Percentiles rank a stretch among this genome's conserved stretches.
These are phyloP conservation scores for Apiospora aurea DNA, from an alignment of 2,329 filamentous ascomycete species.

Conservation along the genomic window DNA sequence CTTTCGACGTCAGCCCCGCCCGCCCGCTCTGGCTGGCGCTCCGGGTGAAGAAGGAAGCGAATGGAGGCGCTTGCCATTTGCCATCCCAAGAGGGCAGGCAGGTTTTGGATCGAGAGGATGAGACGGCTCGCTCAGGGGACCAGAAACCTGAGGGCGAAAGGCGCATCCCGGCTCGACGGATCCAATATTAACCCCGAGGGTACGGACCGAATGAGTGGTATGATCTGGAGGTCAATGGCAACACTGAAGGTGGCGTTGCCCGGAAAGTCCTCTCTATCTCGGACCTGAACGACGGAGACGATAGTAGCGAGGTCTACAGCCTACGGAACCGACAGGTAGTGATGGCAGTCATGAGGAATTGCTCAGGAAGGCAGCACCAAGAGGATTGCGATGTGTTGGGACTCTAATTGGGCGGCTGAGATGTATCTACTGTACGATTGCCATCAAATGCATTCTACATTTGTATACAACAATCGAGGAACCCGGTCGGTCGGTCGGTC, in stretches of 20 bases:
- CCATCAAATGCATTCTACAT: neutral
- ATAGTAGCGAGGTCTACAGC: neutral
- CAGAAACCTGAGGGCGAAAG: neutral
- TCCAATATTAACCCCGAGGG: constrained; percentile 13
- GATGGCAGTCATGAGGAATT: too few species aligned
- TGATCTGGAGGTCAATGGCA: constrained; percentile 14
- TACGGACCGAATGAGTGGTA: constrained; percentile 19
- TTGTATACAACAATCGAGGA: neutral
- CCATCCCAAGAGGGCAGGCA: neutral
- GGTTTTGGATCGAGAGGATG: neutral
- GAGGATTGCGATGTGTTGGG: neutral
- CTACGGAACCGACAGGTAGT: neutral
- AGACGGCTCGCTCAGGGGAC: neutral
- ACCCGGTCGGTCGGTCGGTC: neutral
- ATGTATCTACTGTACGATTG: neutral
- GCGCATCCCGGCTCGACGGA: neutral
- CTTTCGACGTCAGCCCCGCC: constrained; percentile 12
- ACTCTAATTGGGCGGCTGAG: neutral
- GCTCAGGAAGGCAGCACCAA: neutral
- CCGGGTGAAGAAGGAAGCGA: constrained; percentile 12
- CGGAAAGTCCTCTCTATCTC: neutral
- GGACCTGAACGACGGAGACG: neutral
- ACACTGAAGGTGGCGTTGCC: constrained; percentile 20
- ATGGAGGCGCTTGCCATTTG: neutral
- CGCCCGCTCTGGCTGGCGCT: constrained; percentile 2